These are phyloP conservation scores for Aspergillus indologenus DNA, from an alignment of 495 filamentous ascomycete species.

Conservation along the genomic window DNA sequence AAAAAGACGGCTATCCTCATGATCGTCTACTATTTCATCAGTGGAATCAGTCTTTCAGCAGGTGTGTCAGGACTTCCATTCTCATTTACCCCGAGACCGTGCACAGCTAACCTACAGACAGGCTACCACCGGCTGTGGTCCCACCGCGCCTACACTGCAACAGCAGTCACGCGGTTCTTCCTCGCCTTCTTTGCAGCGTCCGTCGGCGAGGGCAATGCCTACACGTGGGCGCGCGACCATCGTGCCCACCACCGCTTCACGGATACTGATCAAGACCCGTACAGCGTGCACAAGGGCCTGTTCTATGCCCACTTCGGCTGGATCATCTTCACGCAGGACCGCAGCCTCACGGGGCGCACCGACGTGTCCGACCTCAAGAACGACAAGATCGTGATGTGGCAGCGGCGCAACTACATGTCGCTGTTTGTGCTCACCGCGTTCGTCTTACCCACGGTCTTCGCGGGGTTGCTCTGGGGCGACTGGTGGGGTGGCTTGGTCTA, in stretches of 20 bases:
- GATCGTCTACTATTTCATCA: no score
- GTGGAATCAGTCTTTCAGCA: no score
- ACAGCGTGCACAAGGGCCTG: conserved; percentile 96
- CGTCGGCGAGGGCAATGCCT: conserved; percentile 90
- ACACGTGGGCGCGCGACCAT: conserved; percentile 98
- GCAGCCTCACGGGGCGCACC: conserved; percentile 87
- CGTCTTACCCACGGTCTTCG: conserved; percentile 80
- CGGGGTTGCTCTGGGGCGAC: conserved; percentile 90
- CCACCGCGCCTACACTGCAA: conserved; percentile 89
- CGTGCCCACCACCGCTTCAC: conserved; percentile 98
- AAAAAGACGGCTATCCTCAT: no score
- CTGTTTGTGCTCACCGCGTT: conserved; percentile 82
- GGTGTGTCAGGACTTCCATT: no score
- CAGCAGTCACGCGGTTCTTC: conserved; percentile 73
- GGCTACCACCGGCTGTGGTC: conserved; percentile 93
- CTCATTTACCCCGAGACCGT: no score
- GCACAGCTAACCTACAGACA: no score
- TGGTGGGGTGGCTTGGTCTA: conserved; percentile 92
- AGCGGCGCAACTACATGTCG: conserved; percentile 95
- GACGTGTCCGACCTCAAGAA: conserved; percentile 98
- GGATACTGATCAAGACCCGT: conserved; percentile 98
- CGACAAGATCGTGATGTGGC: conserved; percentile 88
- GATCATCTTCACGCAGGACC: conserved; percentile 95
- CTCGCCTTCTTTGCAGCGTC: conserved; percentile 88
- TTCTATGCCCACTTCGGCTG: conserved; percentile 93